phyloP scores from a whole-genome alignment of 1,139 yeast species.

The Pichia sp. region DNA sequence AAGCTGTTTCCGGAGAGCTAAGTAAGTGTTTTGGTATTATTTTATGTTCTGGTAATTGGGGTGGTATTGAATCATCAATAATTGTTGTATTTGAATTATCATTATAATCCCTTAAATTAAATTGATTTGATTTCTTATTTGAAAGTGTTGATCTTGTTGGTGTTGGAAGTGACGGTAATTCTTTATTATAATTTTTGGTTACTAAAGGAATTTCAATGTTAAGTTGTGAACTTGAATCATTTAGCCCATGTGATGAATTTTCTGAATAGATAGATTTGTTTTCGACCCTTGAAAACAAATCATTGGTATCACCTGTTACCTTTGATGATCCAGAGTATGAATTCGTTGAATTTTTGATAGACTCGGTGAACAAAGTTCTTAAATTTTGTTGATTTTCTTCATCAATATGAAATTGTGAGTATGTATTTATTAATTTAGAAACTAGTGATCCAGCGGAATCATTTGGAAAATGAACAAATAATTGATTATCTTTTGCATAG shows the following conservation, averaged over 20 bases:
- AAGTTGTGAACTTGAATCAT: background rate
- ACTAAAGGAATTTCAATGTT: background rate
- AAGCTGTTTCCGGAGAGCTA: slow-evolving; percentile 1
- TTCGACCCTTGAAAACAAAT: slow-evolving; percentile 9
- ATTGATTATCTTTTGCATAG: slow-evolving; percentile 1
- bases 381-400: background rate
- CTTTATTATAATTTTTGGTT: slow-evolving; percentile 8
- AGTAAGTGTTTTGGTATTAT: background rate
- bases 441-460: slow-evolving; percentile 6
- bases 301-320: background rate
- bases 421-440: slow-evolving; percentile 4
- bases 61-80: slow-evolving; percentile 9
- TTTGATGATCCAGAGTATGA: slow-evolving; percentile 3
- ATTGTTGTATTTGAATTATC: background rate
- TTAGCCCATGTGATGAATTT: background rate
- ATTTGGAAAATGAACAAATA: slow-evolving; percentile 6
- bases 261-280: slow-evolving; percentile 2
- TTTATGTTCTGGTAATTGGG: slow-evolving; percentile 15
- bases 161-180: slow-evolving; percentile 20
- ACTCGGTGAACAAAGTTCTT: background rate
- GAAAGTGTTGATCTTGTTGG: background rate
- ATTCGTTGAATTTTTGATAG: background rate
- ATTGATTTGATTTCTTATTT: slow-evolving; percentile 16
- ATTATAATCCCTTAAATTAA: slow-evolving; percentile 18
- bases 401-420: slow-evolving; percentile 3